These are phyloP conservation scores for Scedosporium apiospermum DNA, from an alignment of 2,329 filamentous ascomycete genomes.

Conservation along the genomic window DNA sequence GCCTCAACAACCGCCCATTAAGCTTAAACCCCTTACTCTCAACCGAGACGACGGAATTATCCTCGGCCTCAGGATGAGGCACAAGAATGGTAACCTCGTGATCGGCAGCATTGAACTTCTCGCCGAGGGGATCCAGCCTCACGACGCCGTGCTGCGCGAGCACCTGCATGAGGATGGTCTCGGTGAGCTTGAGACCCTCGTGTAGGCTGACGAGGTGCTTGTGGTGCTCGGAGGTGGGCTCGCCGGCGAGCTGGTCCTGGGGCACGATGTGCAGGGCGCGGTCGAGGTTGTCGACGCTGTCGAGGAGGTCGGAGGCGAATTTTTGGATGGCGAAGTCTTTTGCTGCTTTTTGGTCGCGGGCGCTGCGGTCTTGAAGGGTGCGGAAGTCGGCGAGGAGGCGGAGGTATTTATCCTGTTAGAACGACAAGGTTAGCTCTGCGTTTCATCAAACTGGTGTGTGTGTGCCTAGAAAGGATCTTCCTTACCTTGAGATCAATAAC, in stretches of 20 bases:
- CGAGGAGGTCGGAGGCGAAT: slow-evolving; percentile 90
- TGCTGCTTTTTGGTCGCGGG: slow-evolving; percentile 78
- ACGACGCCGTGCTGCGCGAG: slow-evolving; percentile 91
- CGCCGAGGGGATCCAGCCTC: slow-evolving; percentile 70
- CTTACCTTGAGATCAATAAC: slow-evolving; percentile 74
- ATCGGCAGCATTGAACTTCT: slow-evolving; percentile 92
- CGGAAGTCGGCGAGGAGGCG: slow-evolving; percentile 94
- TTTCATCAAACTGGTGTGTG: neutral
- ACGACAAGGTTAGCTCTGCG: neutral
- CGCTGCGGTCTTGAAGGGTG: slow-evolving; percentile 91
- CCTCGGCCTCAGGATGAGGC: slow-evolving; percentile 76
- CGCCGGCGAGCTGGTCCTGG: slow-evolving; percentile 55
- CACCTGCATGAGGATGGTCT: slow-evolving; percentile 76
- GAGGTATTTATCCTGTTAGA: slow-evolving; percentile 76
- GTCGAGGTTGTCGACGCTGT: slow-evolving; percentile 95
- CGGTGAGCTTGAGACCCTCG: slow-evolving; percentile 91
- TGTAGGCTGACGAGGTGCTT: slow-evolving; percentile 73
- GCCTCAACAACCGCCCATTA: slow-evolving; percentile 80
- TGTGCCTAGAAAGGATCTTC: slow-evolving; percentile 5
- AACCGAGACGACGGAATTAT: slow-evolving; percentile 81
- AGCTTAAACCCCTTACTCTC: slow-evolving; percentile 95
- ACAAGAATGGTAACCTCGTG: slow-evolving; percentile 97
- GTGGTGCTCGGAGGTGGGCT: slow-evolving; percentile 40
- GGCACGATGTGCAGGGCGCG: slow-evolving; percentile 77
- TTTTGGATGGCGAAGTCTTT: slow-evolving; percentile 92